Base-by-base conservation (phyloP, 2,329 filamentous ascomycete genomes). In the Exophiala dermatitidis region DNA sequence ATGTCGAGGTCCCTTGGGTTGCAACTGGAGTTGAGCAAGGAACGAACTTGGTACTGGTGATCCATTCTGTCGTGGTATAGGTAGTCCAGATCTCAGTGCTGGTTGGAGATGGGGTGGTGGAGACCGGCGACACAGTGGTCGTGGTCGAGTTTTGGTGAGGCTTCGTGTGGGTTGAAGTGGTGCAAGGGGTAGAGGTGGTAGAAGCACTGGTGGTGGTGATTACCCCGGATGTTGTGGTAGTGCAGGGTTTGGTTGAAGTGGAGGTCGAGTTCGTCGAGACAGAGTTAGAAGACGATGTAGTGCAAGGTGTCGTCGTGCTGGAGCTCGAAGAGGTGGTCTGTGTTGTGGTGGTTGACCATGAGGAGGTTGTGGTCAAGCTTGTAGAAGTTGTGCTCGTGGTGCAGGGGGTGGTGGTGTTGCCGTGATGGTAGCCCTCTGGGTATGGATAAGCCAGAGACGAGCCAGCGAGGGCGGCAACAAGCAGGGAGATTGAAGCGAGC, bases 1-100 rank as follows among this genome's bases (percentile, higher is more conserved):
- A 67, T n/a, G 68, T 70, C 36, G 59, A 62, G 19, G 61, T 59
- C 19, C 57, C 53, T 4, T 58, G 41, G 10, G 64, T 64, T 38
- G 59, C 61, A 34, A 69, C 53, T 6, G 66, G 52, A 32, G 64
- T 68, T n/a, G 67, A 68, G 57, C 62, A 66, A n/a, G 67, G 68
- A 36, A 69, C 62, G 42, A 66, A 68, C 3, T 56, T 64, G 3
- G 66, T 68, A 42, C 48, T 60, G 33, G 65, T 67, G 52, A 66
- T 63, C 34, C 60, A 66, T 43, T 65, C 63, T 26, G 63, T 66
- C 31, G 60, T 60, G 9, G 64, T 63, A 30, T 52, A 57, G 33
- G 56, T 56, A 19, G 52, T 61, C 36, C 53, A 56, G 10, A 43
- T 56, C 19, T 48, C 53, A 7, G 32, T 54, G 9, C 46, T 48